Evolutionary conservation across 2,329 filamentous ascomycete species (phyloP), one percentile per base, ranked within the genome.

Genomic region (Chrysosporium queenslandicum): DNA sequence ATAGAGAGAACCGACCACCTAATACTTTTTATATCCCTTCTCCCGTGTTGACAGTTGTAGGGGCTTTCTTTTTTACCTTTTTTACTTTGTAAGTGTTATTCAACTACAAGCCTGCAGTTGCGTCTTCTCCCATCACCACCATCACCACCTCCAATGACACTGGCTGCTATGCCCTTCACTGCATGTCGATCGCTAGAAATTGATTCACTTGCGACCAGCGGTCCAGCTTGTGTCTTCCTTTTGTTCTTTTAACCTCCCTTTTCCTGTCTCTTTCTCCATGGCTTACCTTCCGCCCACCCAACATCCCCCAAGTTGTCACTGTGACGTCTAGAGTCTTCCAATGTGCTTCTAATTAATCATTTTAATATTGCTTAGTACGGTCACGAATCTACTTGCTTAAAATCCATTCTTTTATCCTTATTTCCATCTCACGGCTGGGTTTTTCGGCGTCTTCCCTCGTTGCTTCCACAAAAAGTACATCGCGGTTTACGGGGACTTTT

Each of bases 371-470:
- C 12, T 37, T 41, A 25, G 18, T 27, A 45, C 29, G 18, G 27
- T 43, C 21, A 51, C 50, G 16, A 16, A 40, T 46, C 23, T 47
- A 9, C 36, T 36, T 52, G 11, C 29, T 21, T 32, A 20, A 36
- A 27, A 20, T 46, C 27, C 41, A 18, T 30, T 46, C 30, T 16
- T 46, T 46, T 52, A 12, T 39, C 11, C 12, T 6, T 11, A 7
- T 43, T 16, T 23, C 12, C 21, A 9, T 5, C 14, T 40, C 21
- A 41, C 50, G 50, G 50, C 29, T 42, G 42, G n/a, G 50, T 41
- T 41, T 41, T 41, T 40, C 18, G 39, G 39, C 40, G 48, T 51
- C 48, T 32, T 43, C 47, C n/a, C 11, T 50, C 46, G 23, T 32
- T 41, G 39, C 25, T 40, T 40, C n/a, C 30, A 29, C 29, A 49